Evolutionary conservation across 1,139 yeast genomes (phyloP), one percentile per base, ranked within the genome.

Genomic region (Nadsonia starkeyi-henricii): DNA sequence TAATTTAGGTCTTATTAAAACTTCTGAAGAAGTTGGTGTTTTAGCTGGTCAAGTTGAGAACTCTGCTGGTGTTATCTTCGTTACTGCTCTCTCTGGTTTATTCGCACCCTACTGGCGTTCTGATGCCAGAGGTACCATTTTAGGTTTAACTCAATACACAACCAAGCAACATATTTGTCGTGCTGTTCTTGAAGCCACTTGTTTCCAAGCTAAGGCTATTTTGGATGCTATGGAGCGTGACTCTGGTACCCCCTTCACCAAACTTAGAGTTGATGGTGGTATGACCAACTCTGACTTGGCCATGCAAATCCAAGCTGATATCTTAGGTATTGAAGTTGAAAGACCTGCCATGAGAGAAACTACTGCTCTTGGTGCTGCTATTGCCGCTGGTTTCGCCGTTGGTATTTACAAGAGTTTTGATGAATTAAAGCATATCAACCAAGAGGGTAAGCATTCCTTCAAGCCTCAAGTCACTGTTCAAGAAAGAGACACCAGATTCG

Each of bases 21-120:
- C 79, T 53, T 85, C 95, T 17, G 81, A 82, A 58, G 96, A 89
- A 64, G 81, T 89, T 57, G 96, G 96, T 9, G 94, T 94, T 21
- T 73, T 86, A 59, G 96, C 96, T 8, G 77, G 84, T 21, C 81
- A 79, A 58, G 95, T 85, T 39, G 73, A 77, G 43, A 79, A 84
- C 64, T 75, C 91, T 18, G 96, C 94, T 48, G 96, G 96, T 20
- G 96, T 89, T 37, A 91, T 85, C 45, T 89, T 89, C 60, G 95
- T 89, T 47, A 95, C 97, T 17, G 96, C 96, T 3, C 86, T 89
- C 63, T 82, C 91, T 37, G 97, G 97, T 9, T 72, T 89, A 52
- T 89, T 85, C 65, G 95, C 96, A 2, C 97, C 97, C 20, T 88
- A 89, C 70, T 89, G 97, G 97, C 86, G 85, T 60, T 77, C 93